These are phyloP conservation scores for Lactarius hatsudake DNA, from an alignment of 768 basidiomycete genomes.

Conservation along the genomic window DNA sequence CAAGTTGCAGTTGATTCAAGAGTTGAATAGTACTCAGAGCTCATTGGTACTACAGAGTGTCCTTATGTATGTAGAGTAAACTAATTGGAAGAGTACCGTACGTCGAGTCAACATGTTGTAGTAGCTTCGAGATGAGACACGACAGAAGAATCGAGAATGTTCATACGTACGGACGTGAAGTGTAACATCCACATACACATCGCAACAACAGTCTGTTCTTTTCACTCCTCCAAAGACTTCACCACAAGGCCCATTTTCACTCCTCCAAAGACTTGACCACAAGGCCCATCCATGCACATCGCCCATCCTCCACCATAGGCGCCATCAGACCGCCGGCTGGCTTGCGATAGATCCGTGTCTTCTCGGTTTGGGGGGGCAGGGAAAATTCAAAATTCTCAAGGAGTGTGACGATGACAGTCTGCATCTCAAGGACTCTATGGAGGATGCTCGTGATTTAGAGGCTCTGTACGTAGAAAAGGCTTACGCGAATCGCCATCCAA, in stretches of 20 bases:
- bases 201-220: not conserved
- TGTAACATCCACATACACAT: not conserved
- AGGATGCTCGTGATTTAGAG: not conserved
- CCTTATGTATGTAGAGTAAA: too few relatives aligned
- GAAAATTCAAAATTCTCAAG: conserved; percentile 17
- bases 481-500: conserved; percentile 20
- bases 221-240: conserved; percentile 1
- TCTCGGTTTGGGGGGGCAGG: conserved; percentile 6
- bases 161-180: too few relatives aligned
- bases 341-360: conserved; percentile 10
- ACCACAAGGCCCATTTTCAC: conserved; percentile 14
- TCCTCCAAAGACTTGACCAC: conserved; percentile 4
- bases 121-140: too few relatives aligned
- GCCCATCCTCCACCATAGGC: too few relatives aligned
- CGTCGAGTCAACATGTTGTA: too few relatives aligned
- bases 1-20: too few relatives aligned
- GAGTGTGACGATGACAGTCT: not conserved
- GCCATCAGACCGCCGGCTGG: not conserved
- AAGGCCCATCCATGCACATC: conserved; percentile 6
- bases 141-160: too few relatives aligned
- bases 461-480: not conserved
- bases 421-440: conserved; percentile 6
- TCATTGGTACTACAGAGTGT: too few relatives aligned
- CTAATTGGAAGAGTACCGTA: too few relatives aligned
- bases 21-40: too few relatives aligned